Conservation (phyloP, 1,139 yeast genomes). For the Yamadazyma mexicana region DNA sequence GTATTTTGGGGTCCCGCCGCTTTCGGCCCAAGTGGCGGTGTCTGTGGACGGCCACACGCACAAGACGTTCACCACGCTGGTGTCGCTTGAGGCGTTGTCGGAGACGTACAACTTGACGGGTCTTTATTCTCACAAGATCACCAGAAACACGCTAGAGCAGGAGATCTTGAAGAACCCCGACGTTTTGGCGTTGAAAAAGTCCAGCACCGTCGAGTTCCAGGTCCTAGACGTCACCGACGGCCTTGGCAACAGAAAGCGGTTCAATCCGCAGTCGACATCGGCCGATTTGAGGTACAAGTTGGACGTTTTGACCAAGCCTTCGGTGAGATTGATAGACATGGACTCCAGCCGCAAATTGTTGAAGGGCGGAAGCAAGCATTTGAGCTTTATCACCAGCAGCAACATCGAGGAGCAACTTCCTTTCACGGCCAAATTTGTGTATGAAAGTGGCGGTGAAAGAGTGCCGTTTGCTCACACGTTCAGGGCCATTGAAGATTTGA, state of each 20-base stretch:
- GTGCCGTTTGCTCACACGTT: constrained; percentile 36
- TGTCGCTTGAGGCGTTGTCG: constrained; percentile 20
- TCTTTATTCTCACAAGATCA: constrained; percentile 20
- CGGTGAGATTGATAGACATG: constrained; percentile 36
- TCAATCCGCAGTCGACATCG: constrained; percentile 45
- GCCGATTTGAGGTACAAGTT: constrained; percentile 54
- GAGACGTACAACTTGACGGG: constrained; percentile 10
- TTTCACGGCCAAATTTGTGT: constrained; percentile 41
- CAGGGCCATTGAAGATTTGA: constrained; percentile 27
- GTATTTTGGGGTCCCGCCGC: constrained; percentile 74
- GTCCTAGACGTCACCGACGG: constrained; percentile 71
- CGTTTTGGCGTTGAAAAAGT: constrained; percentile 27
- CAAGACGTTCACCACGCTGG: constrained; percentile 21
- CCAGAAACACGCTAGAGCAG: constrained; percentile 38
- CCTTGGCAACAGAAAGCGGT: constrained; percentile 67
- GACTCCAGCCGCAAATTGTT: constrained; percentile 42
- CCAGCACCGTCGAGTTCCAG: constrained; percentile 66
- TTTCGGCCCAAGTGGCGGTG: constrained; percentile 61
- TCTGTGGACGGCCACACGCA: constrained; percentile 48
- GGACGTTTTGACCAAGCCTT: constrained; percentile 65
- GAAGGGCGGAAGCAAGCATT: constrained; percentile 35
- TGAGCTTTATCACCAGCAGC: constrained; percentile 26
- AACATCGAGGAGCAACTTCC: constrained; percentile 41
- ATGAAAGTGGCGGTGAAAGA: constrained; percentile 22
- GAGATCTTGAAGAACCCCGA: constrained; percentile 28